Conservation (phyloP, 345 rosid genomes). For the Cardiospermum halicacabum region DNA sequence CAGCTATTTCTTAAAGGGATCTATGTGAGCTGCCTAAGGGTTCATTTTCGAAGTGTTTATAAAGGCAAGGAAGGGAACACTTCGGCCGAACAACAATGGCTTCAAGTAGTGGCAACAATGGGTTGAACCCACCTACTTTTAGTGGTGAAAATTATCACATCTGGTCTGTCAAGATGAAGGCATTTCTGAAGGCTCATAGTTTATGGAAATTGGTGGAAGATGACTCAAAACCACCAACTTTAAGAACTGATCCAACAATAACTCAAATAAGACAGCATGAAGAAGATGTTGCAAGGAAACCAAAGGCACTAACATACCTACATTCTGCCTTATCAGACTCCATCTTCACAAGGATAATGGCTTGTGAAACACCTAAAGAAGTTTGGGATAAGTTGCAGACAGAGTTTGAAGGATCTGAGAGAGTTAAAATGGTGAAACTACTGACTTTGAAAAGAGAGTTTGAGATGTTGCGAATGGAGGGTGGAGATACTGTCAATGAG, state of each 20-base stretch:
- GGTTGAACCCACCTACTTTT: neutral
- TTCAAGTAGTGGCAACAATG: too few species aligned
- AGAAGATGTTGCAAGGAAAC: neutral
- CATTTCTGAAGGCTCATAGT: neutral
- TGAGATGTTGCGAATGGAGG: neutral
- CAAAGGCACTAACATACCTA: neutral
- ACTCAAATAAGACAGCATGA: neutral
- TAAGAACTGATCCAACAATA: neutral
- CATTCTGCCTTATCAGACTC: neutral
- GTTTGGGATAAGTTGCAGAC: neutral
- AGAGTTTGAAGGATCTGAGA: neutral
- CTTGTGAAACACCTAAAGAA: neutral
- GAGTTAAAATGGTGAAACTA: neutral
- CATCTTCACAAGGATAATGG: slow-evolving; percentile 1
- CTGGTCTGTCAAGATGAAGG: neutral
- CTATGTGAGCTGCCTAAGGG: too few species aligned
- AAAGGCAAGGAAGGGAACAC: too few species aligned
- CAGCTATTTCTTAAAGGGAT: too few species aligned
- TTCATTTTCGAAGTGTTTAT: too few species aligned
- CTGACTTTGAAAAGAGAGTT: neutral
- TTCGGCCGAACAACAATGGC: too few species aligned
- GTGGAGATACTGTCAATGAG: neutral
- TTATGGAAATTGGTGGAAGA: slow-evolving; percentile 9
- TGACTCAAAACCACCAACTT: neutral
- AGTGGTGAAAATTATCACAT: neutral